phyloP scores from a whole-genome alignment of 805 yeast genomes.

The Yamadazyma endophytica region DNA sequence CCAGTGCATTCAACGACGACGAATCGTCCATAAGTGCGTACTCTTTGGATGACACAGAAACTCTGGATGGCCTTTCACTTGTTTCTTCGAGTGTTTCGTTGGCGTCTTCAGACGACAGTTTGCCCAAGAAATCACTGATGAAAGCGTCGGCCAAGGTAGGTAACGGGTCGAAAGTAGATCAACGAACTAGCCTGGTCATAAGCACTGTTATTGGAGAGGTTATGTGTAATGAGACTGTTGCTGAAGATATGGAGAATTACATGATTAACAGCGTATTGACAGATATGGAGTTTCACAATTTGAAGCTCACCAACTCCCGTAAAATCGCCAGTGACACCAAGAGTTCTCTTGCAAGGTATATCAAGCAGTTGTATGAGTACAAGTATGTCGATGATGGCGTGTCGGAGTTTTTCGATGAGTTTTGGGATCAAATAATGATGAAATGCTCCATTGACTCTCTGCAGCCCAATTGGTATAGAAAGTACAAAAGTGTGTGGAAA shows the following conservation, averaged over 20 bases:
- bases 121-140: too few species aligned
- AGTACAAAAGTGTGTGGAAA: constrained; percentile 17
- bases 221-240: neutral
- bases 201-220: neutral
- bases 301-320: neutral
- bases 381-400: constrained; percentile 1
- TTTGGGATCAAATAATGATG: constrained; percentile 2
- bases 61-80: too few species aligned
- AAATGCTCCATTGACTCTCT: constrained; percentile 2
- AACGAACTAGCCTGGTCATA: neutral
- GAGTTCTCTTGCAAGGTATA: neutral
- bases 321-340: neutral
- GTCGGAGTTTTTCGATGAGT: neutral
- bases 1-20: too few species aligned
- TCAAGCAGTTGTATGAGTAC: neutral
- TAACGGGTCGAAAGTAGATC: too few species aligned
- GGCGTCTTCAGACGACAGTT: too few species aligned
- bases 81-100: too few species aligned
- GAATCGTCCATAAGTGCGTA: too few species aligned
- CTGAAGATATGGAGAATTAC: neutral
- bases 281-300: neutral
- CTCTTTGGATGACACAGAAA: too few species aligned
- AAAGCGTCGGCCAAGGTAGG: too few species aligned
- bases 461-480: constrained; percentile 14
- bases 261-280: neutral